phyloP scores from a whole-genome alignment of 1,284 basidiomycete genomes.

The Pseudozyma thailandica region DNA sequence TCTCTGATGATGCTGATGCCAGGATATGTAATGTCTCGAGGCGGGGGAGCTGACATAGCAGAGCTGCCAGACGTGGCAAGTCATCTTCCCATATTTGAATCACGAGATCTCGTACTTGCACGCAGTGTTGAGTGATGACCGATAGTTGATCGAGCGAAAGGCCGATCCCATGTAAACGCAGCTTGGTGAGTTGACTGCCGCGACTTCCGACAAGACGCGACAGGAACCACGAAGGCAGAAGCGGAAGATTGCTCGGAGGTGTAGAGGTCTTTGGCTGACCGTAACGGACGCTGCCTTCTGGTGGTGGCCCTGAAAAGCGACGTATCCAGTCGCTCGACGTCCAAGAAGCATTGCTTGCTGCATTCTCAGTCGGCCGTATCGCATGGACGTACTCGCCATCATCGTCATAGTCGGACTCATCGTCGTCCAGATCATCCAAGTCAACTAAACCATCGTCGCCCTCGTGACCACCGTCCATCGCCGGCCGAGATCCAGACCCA shows the following conservation, averaged over 20 bases:
- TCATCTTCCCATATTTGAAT: slow-evolving; percentile 63
- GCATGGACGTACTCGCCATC: slow-evolving; percentile 24
- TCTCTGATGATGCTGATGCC: slow-evolving; percentile 43
- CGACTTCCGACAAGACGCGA: slow-evolving; percentile 29
- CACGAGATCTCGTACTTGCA: slow-evolving; percentile 53
- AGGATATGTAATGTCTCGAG: slow-evolving; percentile 57
- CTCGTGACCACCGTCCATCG: slow-evolving; percentile 44
- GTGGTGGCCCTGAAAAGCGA: slow-evolving; percentile 41
- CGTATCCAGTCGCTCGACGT: slow-evolving; percentile 28
- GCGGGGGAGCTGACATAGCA: slow-evolving; percentile 39
- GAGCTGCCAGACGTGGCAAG: slow-evolving; percentile 29
- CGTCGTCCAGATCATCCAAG: slow-evolving; percentile 40
- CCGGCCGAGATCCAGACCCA: slow-evolving; percentile 36
- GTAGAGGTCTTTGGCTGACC: slow-evolving; percentile 15
- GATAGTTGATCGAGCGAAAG: slow-evolving; percentile 55
- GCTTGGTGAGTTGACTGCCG: slow-evolving; percentile 37
- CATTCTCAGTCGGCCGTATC: neutral
- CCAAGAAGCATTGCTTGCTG: neutral
- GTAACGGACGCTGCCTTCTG: slow-evolving; percentile 42
- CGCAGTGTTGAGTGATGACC: slow-evolving; percentile 40
- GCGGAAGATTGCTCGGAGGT: slow-evolving; percentile 36
- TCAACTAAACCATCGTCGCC: slow-evolving; percentile 37
- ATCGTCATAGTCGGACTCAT: slow-evolving; percentile 36
- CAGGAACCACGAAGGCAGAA: slow-evolving; percentile 40
- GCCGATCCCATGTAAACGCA: slow-evolving; percentile 60